Conservation (phyloP, 371 early-diverging fungal genomes). For the Cokeromyces recurvatus region DNA sequence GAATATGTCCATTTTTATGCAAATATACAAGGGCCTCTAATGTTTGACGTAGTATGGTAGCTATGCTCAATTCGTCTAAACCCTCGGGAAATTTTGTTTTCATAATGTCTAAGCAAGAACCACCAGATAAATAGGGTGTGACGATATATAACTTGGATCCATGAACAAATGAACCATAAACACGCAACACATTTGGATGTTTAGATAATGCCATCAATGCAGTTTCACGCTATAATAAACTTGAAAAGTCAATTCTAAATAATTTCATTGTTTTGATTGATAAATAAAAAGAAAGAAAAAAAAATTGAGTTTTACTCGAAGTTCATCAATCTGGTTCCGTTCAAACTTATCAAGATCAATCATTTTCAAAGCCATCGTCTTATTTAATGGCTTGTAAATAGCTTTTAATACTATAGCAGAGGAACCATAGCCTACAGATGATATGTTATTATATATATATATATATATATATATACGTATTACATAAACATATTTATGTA, state of each 20-base stretch:
- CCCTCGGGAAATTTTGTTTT: slow-evolving; percentile 78
- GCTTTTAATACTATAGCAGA: slow-evolving; percentile 79
- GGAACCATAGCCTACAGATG: slow-evolving; percentile 72
- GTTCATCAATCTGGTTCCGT: slow-evolving; percentile 84
- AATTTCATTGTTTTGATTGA: no score
- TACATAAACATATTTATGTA: background rate
- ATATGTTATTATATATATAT: background rate
- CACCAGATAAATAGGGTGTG: slow-evolving; percentile 77
- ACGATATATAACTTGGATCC: slow-evolving; percentile 80
- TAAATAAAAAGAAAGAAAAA: background rate
- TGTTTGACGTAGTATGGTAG: slow-evolving; percentile 83
- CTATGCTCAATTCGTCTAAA: slow-evolving; percentile 77
- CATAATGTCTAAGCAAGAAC: slow-evolving; percentile 88
- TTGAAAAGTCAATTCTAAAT: no score
- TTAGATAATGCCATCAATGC: slow-evolving; percentile 84
- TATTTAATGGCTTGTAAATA: slow-evolving; percentile 61
- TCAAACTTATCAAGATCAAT: slow-evolving; percentile 87
- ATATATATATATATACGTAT: background rate
- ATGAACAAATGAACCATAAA: slow-evolving; percentile 79
- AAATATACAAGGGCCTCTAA: slow-evolving; percentile 83
- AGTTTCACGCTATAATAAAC: slow-evolving; percentile 64
- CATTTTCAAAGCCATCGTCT: slow-evolving; percentile 72
- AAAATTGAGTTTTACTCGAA: slow-evolving; percentile 64
- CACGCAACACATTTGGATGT: slow-evolving; percentile 80
- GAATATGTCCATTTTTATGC: slow-evolving; percentile 85